phyloP scores from a whole-genome alignment of 2,329 filamentous ascomycete genomes.

The Botrytis hyacinthi region DNA sequence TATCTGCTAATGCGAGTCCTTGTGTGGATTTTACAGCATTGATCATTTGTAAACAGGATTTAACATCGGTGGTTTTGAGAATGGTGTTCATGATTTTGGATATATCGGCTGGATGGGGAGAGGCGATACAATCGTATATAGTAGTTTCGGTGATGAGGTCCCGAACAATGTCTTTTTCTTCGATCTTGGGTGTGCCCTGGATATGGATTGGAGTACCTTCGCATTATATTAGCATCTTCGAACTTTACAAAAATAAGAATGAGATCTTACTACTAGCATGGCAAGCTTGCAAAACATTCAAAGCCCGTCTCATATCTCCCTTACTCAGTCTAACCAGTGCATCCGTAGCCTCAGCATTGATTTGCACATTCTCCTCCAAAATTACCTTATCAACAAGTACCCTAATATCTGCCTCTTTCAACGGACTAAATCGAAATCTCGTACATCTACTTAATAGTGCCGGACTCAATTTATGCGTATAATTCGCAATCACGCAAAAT shows the following conservation, averaged over 20 bases:
- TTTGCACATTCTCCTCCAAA: conserved; percentile 80
- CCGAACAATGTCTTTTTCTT: conserved; percentile 64
- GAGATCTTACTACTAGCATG: conserved; percentile 76
- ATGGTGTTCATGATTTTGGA: conserved; percentile 80
- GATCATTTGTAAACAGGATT: conserved; percentile 82
- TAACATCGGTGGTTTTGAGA: conserved; percentile 81
- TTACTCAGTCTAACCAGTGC: conserved; percentile 84
- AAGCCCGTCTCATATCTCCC: conserved; percentile 90
- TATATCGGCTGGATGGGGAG: conserved; percentile 87
- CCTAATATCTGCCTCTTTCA: conserved; percentile 85
- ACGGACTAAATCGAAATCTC: conserved; percentile 87
- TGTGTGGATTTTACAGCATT: conserved; percentile 82
- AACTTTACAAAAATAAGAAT: background rate
- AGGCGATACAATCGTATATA: conserved; percentile 97
- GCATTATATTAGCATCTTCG: conserved; percentile 19
- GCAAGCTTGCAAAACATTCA: conserved; percentile 96
- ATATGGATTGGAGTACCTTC: conserved; percentile 65
- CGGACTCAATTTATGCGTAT: conserved; percentile 94
- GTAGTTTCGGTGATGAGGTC: conserved; percentile 87
- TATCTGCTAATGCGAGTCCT: conserved; percentile 88
- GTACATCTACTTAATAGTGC: conserved; percentile 92
- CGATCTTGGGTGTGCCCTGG: conserved; percentile 57
- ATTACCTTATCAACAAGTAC: conserved; percentile 86
- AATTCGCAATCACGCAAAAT: conserved; percentile 98
- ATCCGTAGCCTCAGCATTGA: conserved; percentile 75